phyloP scores from a whole-genome alignment of 805 yeast genomes.

The Wickerhamomyces strasburgensis region DNA sequence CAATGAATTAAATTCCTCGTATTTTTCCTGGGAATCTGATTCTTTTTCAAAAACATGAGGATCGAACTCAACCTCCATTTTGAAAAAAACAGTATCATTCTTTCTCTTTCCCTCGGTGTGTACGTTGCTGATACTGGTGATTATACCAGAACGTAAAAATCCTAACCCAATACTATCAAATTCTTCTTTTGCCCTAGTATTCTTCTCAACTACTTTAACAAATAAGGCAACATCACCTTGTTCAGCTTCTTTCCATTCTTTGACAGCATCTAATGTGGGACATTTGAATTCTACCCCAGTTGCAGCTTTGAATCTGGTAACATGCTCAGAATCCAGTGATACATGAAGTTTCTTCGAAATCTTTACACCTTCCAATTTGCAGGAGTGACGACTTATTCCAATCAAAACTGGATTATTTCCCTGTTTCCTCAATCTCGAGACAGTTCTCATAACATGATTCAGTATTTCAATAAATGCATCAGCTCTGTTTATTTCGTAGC shows the following conservation, averaged over 20 bases:
- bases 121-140: neutral
- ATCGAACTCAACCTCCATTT: too few species aligned
- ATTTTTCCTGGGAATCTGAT: neutral
- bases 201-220: slow-evolving; percentile 4
- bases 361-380: slow-evolving; percentile 2
- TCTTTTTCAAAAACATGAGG: neutral
- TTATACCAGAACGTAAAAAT: slow-evolving; percentile 3
- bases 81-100: too few species aligned
- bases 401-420: slow-evolving; percentile 8
- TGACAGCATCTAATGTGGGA: neutral
- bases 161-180: slow-evolving; percentile 10
- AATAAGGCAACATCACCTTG: slow-evolving; percentile 16
- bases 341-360: neutral
- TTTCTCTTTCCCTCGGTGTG: too few species aligned
- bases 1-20: slow-evolving; percentile 22
- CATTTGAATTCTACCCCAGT: slow-evolving; percentile 6
- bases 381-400: slow-evolving; percentile 20
- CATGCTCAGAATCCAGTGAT: neutral
- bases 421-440: slow-evolving; percentile 12
- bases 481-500: slow-evolving; percentile 2
- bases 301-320: neutral
- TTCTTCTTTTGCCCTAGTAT: slow-evolving; percentile 4
- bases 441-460: slow-evolving; percentile 11
- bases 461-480: slow-evolving; percentile 3
- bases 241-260: slow-evolving; percentile 14